Evolutionary conservation across 2,329 filamentous ascomycete species (phyloP).

Genomic region (Talaromyces marneffei): DNA sequence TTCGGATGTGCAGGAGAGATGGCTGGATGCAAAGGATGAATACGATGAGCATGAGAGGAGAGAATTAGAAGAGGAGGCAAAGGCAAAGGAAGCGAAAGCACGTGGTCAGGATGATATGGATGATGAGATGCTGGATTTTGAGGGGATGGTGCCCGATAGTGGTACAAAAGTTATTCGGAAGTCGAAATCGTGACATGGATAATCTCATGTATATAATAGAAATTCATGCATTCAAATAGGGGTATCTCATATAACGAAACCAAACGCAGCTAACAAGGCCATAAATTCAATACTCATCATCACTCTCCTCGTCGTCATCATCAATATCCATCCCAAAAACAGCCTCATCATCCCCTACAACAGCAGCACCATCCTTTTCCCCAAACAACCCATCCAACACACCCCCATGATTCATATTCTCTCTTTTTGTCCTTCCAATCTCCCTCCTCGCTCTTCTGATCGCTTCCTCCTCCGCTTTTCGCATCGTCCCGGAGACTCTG

Average conservation of each 20-base stretch:
- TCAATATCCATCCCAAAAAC: slow-evolving; percentile 16
- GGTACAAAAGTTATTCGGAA: slow-evolving; percentile 69
- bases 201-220: background rate
- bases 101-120: slow-evolving; percentile 33
- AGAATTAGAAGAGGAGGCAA: slow-evolving; percentile 69
- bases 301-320: slow-evolving; percentile 7
- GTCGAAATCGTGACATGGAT: slow-evolving; percentile 13
- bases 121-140: slow-evolving; percentile 23
- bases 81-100: slow-evolving; percentile 39
- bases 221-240: background rate
- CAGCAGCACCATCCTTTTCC: slow-evolving; percentile 18
- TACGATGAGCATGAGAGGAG: slow-evolving; percentile 74
- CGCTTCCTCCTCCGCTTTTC: slow-evolving; percentile 84
- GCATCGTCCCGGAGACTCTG: slow-evolving; percentile 85
- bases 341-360: slow-evolving; percentile 38
- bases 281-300: slow-evolving; percentile 1
- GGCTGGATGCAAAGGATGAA: slow-evolving; percentile 84
- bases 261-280: slow-evolving; percentile 10
- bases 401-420: slow-evolving; percentile 28
- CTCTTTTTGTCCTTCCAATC: slow-evolving; percentile 58
- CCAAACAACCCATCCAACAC: slow-evolving; percentile 34
- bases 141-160: slow-evolving; percentile 47
- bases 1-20: slow-evolving; percentile 87
- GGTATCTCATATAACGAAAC: slow-evolving; percentile 9
- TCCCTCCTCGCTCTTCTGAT: slow-evolving; percentile 69